Percentiles rank a stretch among this genome's conserved stretches.
Evolutionary conservation across 176 grass and related monocot species (phyloP).

Genomic region (Rhynchospora pubera): DNA sequence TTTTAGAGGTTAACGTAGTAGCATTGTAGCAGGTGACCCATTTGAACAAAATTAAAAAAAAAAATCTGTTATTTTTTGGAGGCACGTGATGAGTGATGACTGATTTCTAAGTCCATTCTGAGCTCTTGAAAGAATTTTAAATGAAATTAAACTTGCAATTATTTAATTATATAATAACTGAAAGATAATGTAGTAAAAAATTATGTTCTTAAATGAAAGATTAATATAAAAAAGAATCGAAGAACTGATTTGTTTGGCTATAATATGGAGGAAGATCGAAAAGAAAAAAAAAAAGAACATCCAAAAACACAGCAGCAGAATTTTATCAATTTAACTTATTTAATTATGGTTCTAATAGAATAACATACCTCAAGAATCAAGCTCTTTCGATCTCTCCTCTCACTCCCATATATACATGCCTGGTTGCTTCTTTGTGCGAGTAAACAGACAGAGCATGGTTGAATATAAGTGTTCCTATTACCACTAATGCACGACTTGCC

Average conservation of each 20-base stretch:
- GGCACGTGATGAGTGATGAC: too few relatives aligned
- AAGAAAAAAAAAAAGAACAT: neutral
- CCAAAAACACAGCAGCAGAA: neutral
- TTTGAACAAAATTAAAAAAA: too few relatives aligned
- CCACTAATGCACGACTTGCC: neutral
- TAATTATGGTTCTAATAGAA: neutral
- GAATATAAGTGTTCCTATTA: neutral
- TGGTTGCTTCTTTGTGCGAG: neutral
- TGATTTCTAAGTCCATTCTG: neutral
- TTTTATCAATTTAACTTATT: neutral
- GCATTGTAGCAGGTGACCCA: too few relatives aligned
- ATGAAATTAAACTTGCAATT: neutral
- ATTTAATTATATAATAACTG: neutral
- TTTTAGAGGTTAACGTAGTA: neutral
- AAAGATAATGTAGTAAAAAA: neutral
- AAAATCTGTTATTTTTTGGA: too few relatives aligned
- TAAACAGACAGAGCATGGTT: neutral
- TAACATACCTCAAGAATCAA: neutral
- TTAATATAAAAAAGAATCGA: neutral
- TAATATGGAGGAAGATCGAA: neutral
- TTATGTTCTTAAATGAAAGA: neutral
- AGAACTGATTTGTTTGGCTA: neutral
- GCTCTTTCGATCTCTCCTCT: neutral
- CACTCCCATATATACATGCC: neutral
- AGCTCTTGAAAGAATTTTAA: neutral